These are phyloP conservation scores for Mortierella sp. DNA, from an alignment of 371 early-diverging fungal species.

Conservation along the genomic window DNA sequence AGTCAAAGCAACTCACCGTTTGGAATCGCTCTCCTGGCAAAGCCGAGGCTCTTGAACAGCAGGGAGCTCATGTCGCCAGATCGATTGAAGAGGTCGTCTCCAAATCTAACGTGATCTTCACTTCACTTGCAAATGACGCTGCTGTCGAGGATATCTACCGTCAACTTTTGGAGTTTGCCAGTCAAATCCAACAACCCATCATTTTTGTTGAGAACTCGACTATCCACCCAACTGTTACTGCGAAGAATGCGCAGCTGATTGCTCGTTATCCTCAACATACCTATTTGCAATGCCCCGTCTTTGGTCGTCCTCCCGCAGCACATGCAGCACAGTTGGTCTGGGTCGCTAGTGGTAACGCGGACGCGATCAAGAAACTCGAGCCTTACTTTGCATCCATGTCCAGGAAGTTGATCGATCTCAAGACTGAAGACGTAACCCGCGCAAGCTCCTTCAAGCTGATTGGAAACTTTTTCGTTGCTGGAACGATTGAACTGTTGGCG, in stretches of 20 bases:
- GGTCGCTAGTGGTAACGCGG: slow-evolving; percentile 55
- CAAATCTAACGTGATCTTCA: slow-evolving; percentile 49
- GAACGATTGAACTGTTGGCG: slow-evolving; percentile 69
- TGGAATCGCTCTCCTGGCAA: slow-evolving; percentile 53
- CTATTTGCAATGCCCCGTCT: slow-evolving; percentile 60
- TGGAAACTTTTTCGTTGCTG: slow-evolving; percentile 74
- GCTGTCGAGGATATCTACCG: slow-evolving; percentile 44
- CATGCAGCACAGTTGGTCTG: slow-evolving; percentile 58
- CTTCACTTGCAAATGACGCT: slow-evolving; percentile 50
- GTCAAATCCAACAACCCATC: slow-evolving; percentile 12
- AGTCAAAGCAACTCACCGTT: slow-evolving; percentile 30
- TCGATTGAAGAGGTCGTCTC: slow-evolving; percentile 36
- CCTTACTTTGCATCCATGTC: slow-evolving; percentile 44
- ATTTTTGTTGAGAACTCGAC: slow-evolving; percentile 54
- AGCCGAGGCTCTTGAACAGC: slow-evolving; percentile 15
- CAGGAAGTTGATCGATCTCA: slow-evolving; percentile 16
- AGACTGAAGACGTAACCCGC: slow-evolving; percentile 51
- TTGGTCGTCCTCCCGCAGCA: slow-evolving; percentile 65
- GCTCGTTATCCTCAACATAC: slow-evolving; percentile 18
- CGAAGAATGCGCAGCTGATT: slow-evolving; percentile 23
- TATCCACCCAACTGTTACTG: slow-evolving; percentile 34
- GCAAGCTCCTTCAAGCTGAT: slow-evolving; percentile 70
- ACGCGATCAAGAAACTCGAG: slow-evolving; percentile 27
- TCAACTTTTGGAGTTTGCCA: slow-evolving; percentile 21
- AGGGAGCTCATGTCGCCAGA: slow-evolving; percentile 31